These are phyloP conservation scores for Panicum hallii DNA, from an alignment of 202 grass and related monocot genomes.

Conservation along the genomic window DNA sequence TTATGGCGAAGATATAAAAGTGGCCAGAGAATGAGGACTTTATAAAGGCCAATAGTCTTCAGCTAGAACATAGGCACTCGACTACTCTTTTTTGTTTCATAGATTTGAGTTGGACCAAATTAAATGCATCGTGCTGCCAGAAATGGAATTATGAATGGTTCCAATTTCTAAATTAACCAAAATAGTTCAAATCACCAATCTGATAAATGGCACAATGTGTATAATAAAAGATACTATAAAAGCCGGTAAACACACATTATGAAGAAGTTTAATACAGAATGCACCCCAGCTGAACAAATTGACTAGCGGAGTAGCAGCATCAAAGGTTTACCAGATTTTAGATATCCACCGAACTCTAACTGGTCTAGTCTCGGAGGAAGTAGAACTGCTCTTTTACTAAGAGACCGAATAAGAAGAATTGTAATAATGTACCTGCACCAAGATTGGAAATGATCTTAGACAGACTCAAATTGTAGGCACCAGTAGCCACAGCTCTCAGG, in stretches of 20 bases:
- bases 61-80: conserved; percentile 28
- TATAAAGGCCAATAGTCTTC: neutral
- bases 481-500: neutral
- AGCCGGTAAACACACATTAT: neutral
- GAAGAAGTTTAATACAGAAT: conserved; percentile 12
- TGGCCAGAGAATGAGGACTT: neutral
- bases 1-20: conserved; percentile 12
- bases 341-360: conserved; percentile 80
- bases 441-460: conserved; percentile 32
- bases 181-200: neutral
- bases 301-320: conserved; percentile 3
- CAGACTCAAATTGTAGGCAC: conserved; percentile 12
- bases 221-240: conserved; percentile 27
- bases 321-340: conserved; percentile 85
- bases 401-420: conserved; percentile 71
- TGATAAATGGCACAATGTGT: conserved; percentile 7
- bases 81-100: neutral
- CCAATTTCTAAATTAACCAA: conserved; percentile 13
- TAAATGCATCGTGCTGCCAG: conserved; percentile 22
- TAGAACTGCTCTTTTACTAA: conserved; percentile 83
- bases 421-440: conserved; percentile 75
- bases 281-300: conserved; percentile 24
- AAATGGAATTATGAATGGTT: neutral
- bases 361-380: conserved; percentile 79
- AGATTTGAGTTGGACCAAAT: conserved; percentile 16